A percentile compares a stretch with the other conserved stretches of the same genome.
Conservation (phyloP, 2,329 filamentous ascomycete genomes). For the Trichoderma sp. region DNA sequence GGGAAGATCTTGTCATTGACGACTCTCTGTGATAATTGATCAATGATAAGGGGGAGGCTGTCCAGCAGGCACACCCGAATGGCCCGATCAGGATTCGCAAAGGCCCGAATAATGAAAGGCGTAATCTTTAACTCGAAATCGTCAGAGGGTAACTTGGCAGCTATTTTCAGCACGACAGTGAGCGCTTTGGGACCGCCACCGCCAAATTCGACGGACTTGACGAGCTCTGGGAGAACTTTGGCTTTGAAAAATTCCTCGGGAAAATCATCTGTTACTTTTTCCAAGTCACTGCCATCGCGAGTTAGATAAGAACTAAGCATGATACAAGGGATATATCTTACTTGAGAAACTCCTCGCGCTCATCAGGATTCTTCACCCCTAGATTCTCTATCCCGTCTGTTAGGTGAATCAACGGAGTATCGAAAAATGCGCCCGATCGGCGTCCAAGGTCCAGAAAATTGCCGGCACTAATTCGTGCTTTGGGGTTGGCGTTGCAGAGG, state of each 20-base stretch:
- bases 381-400: constrained; percentile 91
- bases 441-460: constrained; percentile 89
- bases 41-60: constrained; percentile 86
- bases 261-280: constrained; percentile 86
- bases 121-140: constrained; percentile 84
- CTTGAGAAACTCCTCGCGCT: constrained; percentile 82
- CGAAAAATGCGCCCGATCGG: constrained; percentile 81
- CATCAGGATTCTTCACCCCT: constrained; percentile 78
- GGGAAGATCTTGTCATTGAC: constrained; percentile 98
- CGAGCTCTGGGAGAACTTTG: constrained; percentile 88
- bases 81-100: constrained; percentile 86
- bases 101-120: constrained; percentile 82
- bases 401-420: constrained; percentile 86
- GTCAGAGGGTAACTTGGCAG: constrained; percentile 79
- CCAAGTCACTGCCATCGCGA: constrained; percentile 61
- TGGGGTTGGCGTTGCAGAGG: constrained; percentile 83
- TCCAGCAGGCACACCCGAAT: constrained; percentile 89
- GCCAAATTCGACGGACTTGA: constrained; percentile 99
- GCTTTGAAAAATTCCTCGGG: constrained; percentile 98
- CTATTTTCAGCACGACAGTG: constrained; percentile 83
- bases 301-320: constrained; percentile 35
- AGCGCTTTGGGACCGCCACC: constrained; percentile 93
- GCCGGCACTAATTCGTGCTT: constrained; percentile 76
- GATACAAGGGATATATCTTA: constrained; percentile 26
- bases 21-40: constrained; percentile 79